Evolutionary conservation across 352 stramenopile species (phyloP), one percentile per base, ranked within the genome.

Genomic region (Aphanomyces astaci): DNA sequence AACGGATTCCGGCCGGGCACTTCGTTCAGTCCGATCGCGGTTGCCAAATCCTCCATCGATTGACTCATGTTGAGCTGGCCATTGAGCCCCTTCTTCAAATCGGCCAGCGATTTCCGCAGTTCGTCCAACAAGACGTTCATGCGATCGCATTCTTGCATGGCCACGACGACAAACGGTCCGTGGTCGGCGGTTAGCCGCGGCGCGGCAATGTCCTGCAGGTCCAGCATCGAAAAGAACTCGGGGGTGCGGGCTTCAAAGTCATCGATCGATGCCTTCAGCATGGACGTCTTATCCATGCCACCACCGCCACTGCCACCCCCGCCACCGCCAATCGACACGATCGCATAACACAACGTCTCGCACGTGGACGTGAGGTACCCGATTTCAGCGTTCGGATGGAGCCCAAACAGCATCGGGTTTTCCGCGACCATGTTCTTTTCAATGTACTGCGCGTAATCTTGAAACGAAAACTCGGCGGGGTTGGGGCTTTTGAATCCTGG

Each of bases 331-430:
- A 98, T 94, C 22, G 81, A 89, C 45, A 98, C 80, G 63, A 98
- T 97, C 17, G 91, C 97, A 72, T 96, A 93, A 75, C 97, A 98
- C 13, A 98, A 70, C 19, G 76, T 89, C 67, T 97, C 86, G 45
- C 89, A 96, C 27, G 83, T 96, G 19, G 89, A 96, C 3, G 91
- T 98, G 53, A 98, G 78, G 65, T 98, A 98, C 24, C 90, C 89
- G 59, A 98, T 98, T 76, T 98, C 95, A 31, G 94, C 92, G 71
- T 98, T 98, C 30, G 90, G 91, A 68, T 98, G 93, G 43, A 98
- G 77, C 0, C 95, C 92, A 63, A 98, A 98, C 53, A 97, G 83
- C 28, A 87, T 88, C 1, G 95, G 95, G 5, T 84, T 88, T 73
- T 98, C 95, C 0, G 83, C 71, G 24, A 97, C 92, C 78, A 98